A percentile compares a stretch with the other conserved stretches of the same genome.
Conservation (phyloP, 306 rosid species). For the Heteromeles arbutifolia region DNA sequence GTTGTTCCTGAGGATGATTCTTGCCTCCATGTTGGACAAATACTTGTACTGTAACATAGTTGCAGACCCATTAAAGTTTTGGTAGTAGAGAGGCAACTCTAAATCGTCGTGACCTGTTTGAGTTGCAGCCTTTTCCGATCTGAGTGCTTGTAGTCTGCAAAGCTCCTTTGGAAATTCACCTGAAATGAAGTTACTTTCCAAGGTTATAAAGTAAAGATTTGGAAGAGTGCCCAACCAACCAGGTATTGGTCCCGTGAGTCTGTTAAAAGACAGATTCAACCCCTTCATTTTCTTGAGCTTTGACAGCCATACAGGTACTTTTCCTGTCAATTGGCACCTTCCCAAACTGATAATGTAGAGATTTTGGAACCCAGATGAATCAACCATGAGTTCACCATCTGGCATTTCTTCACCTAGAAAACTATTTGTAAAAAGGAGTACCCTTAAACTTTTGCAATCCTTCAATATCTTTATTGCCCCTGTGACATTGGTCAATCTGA, state of each 20-base stretch:
- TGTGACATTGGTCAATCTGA: background rate
- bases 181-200: background rate
- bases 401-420: background rate
- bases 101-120: background rate
- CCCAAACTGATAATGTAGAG: background rate
- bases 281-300: background rate
- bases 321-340: background rate
- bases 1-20: background rate
- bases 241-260: background rate
- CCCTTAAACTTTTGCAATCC: too few relatives aligned
- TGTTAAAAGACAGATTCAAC: background rate
- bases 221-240: background rate
- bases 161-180: slow-evolving; percentile 7
- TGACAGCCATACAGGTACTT: background rate
- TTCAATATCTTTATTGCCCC: background rate
- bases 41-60: background rate
- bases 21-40: background rate
- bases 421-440: too few relatives aligned
- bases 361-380: background rate
- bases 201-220: background rate
- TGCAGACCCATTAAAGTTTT: background rate
- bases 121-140: background rate
- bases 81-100: background rate
- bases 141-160: background rate
- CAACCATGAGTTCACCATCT: background rate